A percentile compares a stretch with the other conserved stretches of the same genome.
phyloP scores from a whole-genome alignment of 495 filamentous ascomycete species.

The Neurospora sp. region DNA sequence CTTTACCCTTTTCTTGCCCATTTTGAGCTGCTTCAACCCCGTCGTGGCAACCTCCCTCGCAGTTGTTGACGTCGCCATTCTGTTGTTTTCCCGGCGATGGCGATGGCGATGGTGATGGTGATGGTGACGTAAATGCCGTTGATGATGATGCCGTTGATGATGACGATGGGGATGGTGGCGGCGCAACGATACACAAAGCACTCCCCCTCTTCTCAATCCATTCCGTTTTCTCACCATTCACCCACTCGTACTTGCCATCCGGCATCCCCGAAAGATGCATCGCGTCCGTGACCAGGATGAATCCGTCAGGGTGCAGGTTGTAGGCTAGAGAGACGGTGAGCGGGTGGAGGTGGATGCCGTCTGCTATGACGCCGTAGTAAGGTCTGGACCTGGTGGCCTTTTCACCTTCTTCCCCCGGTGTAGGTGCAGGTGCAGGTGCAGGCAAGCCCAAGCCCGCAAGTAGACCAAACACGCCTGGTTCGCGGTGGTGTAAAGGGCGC shows the following conservation, averaged over 20 bases:
- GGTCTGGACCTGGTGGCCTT: too few relatives aligned
- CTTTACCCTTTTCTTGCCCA: not conserved
- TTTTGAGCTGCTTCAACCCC: not conserved
- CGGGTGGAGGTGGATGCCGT: slow-evolving; percentile 59
- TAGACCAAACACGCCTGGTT: too few relatives aligned
- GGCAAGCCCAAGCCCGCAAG: too few relatives aligned
- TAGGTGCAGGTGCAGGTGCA: too few relatives aligned
- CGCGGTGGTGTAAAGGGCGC: slow-evolving; percentile 10
- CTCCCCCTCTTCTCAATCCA: slow-evolving; percentile 52
- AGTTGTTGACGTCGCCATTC: not conserved
- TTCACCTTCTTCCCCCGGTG: too few relatives aligned
- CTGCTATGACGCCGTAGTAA: slow-evolving; percentile 53
- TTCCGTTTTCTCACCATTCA: slow-evolving; percentile 57
- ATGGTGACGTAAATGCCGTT: too few relatives aligned
- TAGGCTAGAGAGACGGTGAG: slow-evolving; percentile 51
- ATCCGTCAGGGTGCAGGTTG: slow-evolving; percentile 49
- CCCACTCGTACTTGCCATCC: slow-evolving; percentile 72
- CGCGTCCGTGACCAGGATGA: slow-evolving; percentile 59
- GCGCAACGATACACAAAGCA: slow-evolving; percentile 44
- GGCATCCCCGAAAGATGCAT: slow-evolving; percentile 59
- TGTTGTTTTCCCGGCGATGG: too few relatives aligned
- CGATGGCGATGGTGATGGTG: too few relatives aligned
- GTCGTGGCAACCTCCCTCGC: too few relatives aligned
- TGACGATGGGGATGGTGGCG: not conserved
- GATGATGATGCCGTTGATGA: not conserved